phyloP scores from a whole-genome alignment of 1,284 basidiomycete species.

The Ganoderma multipileum region DNA sequence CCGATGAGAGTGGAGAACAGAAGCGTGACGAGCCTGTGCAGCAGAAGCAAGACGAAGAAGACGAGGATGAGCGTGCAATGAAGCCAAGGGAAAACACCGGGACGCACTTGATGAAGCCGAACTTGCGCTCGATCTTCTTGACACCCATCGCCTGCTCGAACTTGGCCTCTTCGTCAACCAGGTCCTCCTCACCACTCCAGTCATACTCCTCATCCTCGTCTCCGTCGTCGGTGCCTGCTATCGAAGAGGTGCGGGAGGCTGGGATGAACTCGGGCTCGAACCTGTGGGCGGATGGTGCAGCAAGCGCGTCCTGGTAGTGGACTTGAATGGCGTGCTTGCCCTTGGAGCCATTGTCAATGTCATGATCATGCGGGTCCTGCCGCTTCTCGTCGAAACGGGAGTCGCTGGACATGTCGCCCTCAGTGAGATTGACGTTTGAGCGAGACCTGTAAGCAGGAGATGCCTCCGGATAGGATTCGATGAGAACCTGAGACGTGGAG shows the following conservation, averaged over 20 bases:
- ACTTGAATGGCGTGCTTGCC: constrained; percentile 55
- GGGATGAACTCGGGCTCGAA: constrained; percentile 33
- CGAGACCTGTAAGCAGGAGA: constrained; percentile 38
- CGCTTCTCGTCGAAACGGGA: constrained; percentile 26
- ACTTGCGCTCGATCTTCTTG: constrained; percentile 50
- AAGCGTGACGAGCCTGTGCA: constrained; percentile 58
- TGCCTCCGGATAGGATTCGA: constrained; percentile 35
- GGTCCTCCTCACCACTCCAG: constrained; percentile 78
- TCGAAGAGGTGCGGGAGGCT: constrained; percentile 51
- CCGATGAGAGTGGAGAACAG: constrained; percentile 77
- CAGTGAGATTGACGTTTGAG: constrained; percentile 33
- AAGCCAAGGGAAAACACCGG: too few relatives aligned
- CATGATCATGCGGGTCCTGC: constrained; percentile 12
- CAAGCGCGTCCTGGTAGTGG: constrained; percentile 58
- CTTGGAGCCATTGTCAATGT: constrained; percentile 26
- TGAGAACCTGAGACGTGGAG: constrained; percentile 37
- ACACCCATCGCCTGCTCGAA: constrained; percentile 65
- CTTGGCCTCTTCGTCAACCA: constrained; percentile 71
- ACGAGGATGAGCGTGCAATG: not conserved
- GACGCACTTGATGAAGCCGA: constrained; percentile 61
- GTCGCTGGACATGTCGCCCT: constrained; percentile 30
- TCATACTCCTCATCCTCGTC: constrained; percentile 62
- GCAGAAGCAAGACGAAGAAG: not conserved
- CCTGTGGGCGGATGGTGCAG: constrained; percentile 34
- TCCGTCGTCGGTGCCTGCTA: constrained; percentile 65